Conservation (phyloP, 2,329 filamentous ascomycete genomes). For the Aspergillus melleus region DNA sequence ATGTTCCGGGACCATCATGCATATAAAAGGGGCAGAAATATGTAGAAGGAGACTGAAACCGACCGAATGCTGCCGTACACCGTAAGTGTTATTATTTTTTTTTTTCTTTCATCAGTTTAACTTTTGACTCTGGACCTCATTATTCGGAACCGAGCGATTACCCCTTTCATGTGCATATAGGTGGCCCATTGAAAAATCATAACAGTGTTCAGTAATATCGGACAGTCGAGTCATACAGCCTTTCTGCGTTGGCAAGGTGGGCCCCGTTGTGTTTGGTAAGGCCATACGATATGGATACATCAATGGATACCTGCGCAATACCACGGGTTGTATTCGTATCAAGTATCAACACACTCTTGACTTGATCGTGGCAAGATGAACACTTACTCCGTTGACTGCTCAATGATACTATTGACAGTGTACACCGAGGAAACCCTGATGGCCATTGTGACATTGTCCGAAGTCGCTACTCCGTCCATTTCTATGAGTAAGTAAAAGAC, state of each 20-base stretch:
- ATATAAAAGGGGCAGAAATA: background rate
- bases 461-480: background rate
- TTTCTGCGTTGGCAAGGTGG: conserved; percentile 17
- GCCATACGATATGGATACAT: conserved; percentile 2
- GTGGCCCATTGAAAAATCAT: conserved; percentile 8
- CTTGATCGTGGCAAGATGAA: background rate
- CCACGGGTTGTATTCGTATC: background rate
- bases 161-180: conserved; percentile 20
- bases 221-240: conserved; percentile 5
- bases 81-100: background rate
- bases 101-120: background rate
- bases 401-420: too few relatives aligned
- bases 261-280: background rate
- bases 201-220: background rate
- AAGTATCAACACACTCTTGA: background rate
- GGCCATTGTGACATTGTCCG: background rate
- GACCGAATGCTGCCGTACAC: background rate
- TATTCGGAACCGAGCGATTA: background rate
- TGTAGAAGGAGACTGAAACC: background rate
- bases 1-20: background rate
- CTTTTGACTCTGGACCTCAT: background rate
- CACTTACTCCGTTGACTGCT: too few relatives aligned
- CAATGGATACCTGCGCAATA: conserved; percentile 1
- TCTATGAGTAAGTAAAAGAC: background rate
- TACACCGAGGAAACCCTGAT: too few relatives aligned